Evolutionary conservation across 1,139 yeast species (phyloP), one percentile per base, ranked within the genome.

Genomic region (Kodamaea plutei): DNA sequence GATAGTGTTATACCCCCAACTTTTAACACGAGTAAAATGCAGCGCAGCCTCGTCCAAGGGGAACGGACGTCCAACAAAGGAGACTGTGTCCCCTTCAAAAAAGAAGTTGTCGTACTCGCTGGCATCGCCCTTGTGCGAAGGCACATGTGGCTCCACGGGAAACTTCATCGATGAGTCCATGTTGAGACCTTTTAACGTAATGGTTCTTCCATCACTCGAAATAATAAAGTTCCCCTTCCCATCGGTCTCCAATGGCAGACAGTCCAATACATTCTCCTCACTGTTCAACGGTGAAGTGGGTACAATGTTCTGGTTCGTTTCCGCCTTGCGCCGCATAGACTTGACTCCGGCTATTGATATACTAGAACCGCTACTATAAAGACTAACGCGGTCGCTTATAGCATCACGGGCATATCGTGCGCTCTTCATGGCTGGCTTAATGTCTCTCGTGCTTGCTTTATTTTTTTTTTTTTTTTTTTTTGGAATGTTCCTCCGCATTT

Each of bases 51-150:
- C 91, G 8, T 69, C 76, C 15, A 87, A 47, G 0, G 88, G 79
- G 48, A 85, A 81, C 0, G 96, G 96, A 34, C 88, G 65, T 1
- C 89, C 88, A 0, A 84, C 83, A 60, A 85, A 88, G 12, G 91
- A 75, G 2, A 84, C 87, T 20, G 63, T 56, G 37, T 82, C 85
- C 5, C 87, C 93, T 28, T 76, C 78, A 46, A 73, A 76, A 50
- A 77, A 84, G 8, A 76, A 52, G 20, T 69, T 66, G 23, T 62
- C 53, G 4, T 52, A 30, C 9, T 68, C 68, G 4, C 69, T 61
- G 3, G 75, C 57, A 21, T 68, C 55, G 2, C 73, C 74, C 28
- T 45, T 46, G 43, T 77, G 73, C 2, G 82, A 67, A 1, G 83
- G 73, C 43, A 74, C 54, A 35, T 56, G 42, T 0, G 94, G 93